These are phyloP conservation scores for Penicillium expansum DNA, from an alignment of 2,329 filamentous ascomycete genomes.

Conservation along the genomic window DNA sequence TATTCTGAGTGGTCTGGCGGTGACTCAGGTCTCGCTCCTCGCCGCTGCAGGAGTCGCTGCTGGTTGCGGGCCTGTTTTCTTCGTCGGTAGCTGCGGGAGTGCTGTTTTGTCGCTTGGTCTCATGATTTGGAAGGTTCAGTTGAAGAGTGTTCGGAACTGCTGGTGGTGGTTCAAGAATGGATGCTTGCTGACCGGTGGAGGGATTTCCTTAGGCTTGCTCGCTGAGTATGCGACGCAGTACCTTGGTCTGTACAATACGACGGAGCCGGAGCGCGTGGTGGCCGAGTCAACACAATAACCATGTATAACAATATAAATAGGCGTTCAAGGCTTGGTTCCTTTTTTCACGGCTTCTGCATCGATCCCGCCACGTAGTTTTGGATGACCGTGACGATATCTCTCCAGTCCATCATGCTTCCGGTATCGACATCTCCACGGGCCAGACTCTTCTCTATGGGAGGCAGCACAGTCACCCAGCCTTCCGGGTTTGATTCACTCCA, in stretches of 20 bases:
- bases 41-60: slow-evolving; percentile 45
- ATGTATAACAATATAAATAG: slow-evolving; percentile 9
- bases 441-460: slow-evolving; percentile 70
- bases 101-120: slow-evolving; percentile 53
- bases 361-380: slow-evolving; percentile 43
- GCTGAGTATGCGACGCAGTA: slow-evolving; percentile 51
- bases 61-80: slow-evolving; percentile 59
- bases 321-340: background rate
- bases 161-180: slow-evolving; percentile 66
- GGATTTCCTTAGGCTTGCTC: slow-evolving; percentile 54
- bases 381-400: slow-evolving; percentile 65
- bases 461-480: slow-evolving; percentile 68
- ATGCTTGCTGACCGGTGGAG: slow-evolving; percentile 60
- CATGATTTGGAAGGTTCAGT: slow-evolving; percentile 59
- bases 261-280: background rate
- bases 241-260: slow-evolving; percentile 28
- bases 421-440: slow-evolving; percentile 82
- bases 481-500: slow-evolving; percentile 36
- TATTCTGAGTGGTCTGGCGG: slow-evolving; percentile 43
- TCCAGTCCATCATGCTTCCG: slow-evolving; percentile 82
- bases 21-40: slow-evolving; percentile 43
- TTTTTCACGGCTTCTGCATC: background rate
- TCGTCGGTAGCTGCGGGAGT: slow-evolving; percentile 57
- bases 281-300: slow-evolving; percentile 7
- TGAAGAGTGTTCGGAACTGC: slow-evolving; percentile 58